Percentiles rank a stretch among this genome's conserved stretches.
These are phyloP conservation scores for Fistulinella prunicolor DNA, from an alignment of 768 basidiomycete species.

Conservation along the genomic window DNA sequence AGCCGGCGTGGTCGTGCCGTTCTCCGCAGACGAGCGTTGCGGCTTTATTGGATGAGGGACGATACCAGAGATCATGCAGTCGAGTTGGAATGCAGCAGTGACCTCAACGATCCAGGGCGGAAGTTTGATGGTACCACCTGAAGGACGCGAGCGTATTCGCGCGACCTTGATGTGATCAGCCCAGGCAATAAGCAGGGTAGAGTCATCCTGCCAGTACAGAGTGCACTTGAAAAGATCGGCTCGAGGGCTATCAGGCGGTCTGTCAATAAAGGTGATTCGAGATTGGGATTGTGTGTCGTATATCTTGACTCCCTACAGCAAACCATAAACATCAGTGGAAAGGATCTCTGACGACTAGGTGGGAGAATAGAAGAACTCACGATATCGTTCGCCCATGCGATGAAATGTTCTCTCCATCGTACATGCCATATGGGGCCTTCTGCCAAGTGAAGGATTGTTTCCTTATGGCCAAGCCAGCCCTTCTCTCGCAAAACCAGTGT, in stretches of 20 bases:
- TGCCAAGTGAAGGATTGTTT: conserved; percentile 73
- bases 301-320: conserved; percentile 83
- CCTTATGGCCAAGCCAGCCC: conserved; percentile 95
- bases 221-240: conserved; percentile 94
- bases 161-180: conserved; percentile 92
- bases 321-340: background rate
- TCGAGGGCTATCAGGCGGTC: conserved; percentile 77
- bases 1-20: conserved; percentile 19
- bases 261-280: conserved; percentile 82
- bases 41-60: conserved; percentile 62
- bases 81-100: conserved; percentile 87
- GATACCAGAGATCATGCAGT: conserved; percentile 94
- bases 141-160: conserved; percentile 63
- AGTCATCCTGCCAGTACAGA: conserved; percentile 89
- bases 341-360: background rate
- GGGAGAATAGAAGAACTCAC: conserved; percentile 42
- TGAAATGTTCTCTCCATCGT: conserved; percentile 80
- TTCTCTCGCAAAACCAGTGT: conserved; percentile 87
- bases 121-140: conserved; percentile 40
- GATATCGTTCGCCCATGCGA: conserved; percentile 95
- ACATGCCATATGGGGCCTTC: conserved; percentile 96
- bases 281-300: conserved; percentile 79
- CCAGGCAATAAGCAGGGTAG: conserved; percentile 89
- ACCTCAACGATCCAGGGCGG: conserved; percentile 79
- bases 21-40: conserved; percentile 16